Base-by-base conservation (phyloP, 1,139 yeast species). In the Blastobotrys buckinghamii region DNA sequence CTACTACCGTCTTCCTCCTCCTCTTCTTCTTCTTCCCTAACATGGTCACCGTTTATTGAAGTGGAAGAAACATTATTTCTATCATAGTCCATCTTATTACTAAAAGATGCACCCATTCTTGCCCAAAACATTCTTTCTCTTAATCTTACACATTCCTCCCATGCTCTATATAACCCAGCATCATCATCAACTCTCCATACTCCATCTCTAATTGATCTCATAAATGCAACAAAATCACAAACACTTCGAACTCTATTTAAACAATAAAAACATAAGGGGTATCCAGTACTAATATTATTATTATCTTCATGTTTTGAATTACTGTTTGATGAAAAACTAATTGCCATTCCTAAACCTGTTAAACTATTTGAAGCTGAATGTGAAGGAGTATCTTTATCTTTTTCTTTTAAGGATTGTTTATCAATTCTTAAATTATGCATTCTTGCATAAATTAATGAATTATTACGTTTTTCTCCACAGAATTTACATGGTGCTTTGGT, bases 191-290 rank as follows among this genome's bases (percentile, higher is more conserved):
- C 59, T 54, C 74, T 71, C 77, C 81, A 78, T 8, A 75, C 68
- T 6, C 78, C 77, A 35, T 71, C 71, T 55, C 82, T 76, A 37
- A 87, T 69, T 15, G 84, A 73, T 56, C 95, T 74, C 54, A 88
- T 67, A 57, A 84, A 81, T 48, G 92, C 83, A 66, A 82, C 80
- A 59, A 85, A 76, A 55, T 88, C 92, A 69, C 96, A 82, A 30
- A 83, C 79, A 52, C 85, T 80, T 57, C 97, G 77, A 47, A 89
- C 76, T 58, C 88, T 82, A 49, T 82, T 75, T 45, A 90, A 72
- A 68, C 97, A 92, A 61, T 79, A 83, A 56, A 83, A 83, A 64
- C 97, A 92, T 43, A 90, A 71, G n/a, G 95, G 88, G 59, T 84
- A 84, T 19, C 66, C 66, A 16, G 7, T n/a, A n/a, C 10, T n/a